Conservation (phyloP, 179 eudicot genomes). For the Beta lomatogona region DNA sequence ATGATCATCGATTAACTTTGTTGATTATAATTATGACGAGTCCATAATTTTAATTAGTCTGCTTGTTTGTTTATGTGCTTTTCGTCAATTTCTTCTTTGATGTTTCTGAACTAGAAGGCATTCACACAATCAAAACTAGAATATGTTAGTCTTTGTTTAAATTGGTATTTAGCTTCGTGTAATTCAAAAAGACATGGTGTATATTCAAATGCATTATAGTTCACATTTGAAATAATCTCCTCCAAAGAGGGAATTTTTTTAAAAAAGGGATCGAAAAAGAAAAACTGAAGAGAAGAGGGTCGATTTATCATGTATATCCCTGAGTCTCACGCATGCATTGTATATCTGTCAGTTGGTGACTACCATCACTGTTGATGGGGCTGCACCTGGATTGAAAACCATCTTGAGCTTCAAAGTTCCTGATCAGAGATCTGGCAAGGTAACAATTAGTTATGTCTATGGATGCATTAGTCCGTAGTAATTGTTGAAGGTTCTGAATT, state of each 20-base stretch:
- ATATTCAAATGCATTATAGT: neutral
- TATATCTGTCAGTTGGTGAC: conserved; percentile 57
- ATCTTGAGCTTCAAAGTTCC: conserved; percentile 76
- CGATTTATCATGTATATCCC: neutral
- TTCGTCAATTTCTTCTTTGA: no score
- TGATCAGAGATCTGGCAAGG: conserved; percentile 92
- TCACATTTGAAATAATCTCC: neutral
- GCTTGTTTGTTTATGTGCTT: no score
- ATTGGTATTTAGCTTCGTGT: neutral
- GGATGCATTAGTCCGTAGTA: neutral
- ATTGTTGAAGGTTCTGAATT: neutral
- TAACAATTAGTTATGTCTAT: conserved; percentile 20
- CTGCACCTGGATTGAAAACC: conserved; percentile 81
- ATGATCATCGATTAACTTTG: no score
- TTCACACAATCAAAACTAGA: no score
- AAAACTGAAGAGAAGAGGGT: neutral
- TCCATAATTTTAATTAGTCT: no score
- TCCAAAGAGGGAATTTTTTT: neutral
- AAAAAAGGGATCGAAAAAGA: neutral
- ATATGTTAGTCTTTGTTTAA: neutral
- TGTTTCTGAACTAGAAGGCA: no score
- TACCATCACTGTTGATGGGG: conserved; percentile 71
- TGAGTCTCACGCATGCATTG: conserved; percentile 4
- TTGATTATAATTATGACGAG: no score
- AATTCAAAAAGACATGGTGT: neutral